Evolutionary conservation across 192 early-diverging fungal genomes (phyloP).

Genomic region (Coemansia sp.): DNA sequence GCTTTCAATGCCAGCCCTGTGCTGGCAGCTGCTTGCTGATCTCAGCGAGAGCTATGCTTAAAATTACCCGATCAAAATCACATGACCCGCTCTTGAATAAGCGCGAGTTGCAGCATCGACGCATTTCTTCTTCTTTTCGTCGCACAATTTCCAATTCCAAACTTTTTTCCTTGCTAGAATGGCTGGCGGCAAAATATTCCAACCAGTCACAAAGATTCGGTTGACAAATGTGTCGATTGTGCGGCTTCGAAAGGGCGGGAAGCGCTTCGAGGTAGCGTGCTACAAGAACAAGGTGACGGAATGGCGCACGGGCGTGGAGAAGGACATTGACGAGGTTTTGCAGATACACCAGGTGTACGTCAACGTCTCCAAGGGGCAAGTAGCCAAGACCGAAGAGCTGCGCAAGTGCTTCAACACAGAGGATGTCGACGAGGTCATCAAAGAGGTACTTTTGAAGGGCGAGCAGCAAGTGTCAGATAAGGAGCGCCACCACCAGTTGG

Average conservation of each 20-base stretch:
- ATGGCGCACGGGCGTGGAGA: slow-evolving; percentile 91
- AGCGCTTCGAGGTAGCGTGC: slow-evolving; percentile 97
- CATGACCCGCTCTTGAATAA: too few relatives aligned
- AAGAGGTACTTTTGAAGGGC: slow-evolving; percentile 90
- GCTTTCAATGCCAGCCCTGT: slow-evolving; percentile 5
- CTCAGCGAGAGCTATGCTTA: neutral
- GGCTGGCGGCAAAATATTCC: slow-evolving; percentile 49
- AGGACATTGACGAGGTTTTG: slow-evolving; percentile 93
- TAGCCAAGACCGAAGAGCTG: slow-evolving; percentile 86
- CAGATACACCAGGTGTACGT: slow-evolving; percentile 91
- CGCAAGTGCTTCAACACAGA: slow-evolving; percentile 85
- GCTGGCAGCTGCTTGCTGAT: slow-evolving; percentile 19
- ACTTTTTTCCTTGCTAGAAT: slow-evolving; percentile 14
- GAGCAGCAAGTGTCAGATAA: slow-evolving; percentile 97
- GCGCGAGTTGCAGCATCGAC: too few relatives aligned
- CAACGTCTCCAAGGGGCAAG: slow-evolving; percentile 96
- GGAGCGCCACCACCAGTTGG: slow-evolving; percentile 84
- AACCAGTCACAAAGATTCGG: slow-evolving; percentile 54
- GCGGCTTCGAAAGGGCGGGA: slow-evolving; percentile 92
- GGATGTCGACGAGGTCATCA: slow-evolving; percentile 74
- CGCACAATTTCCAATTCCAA: neutral
- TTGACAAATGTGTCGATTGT: slow-evolving; percentile 97
- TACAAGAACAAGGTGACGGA: slow-evolving; percentile 99
- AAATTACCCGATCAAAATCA: neutral
- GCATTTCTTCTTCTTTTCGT: neutral